These are phyloP conservation scores for Ustilago vetiveriae DNA, from an alignment of 1,284 basidiomycete species.

Conservation along the genomic window DNA sequence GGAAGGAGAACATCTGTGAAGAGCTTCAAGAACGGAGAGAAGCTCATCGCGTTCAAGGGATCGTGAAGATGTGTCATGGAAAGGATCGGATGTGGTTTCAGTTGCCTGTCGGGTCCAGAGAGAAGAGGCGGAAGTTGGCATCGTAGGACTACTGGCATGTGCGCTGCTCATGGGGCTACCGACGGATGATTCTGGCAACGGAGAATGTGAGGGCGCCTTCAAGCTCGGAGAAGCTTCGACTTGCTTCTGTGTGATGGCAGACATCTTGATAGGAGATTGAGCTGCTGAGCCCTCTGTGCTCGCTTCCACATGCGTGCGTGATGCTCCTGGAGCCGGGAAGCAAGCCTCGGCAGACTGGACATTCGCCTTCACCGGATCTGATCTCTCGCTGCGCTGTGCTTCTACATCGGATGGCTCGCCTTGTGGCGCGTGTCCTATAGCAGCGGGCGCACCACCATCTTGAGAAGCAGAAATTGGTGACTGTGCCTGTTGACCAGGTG, in stretches of 20 bases:
- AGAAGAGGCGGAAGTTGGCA: conserved; percentile 12
- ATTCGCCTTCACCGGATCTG: too few species aligned
- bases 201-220: conserved; percentile 17
- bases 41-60: conserved; percentile 36
- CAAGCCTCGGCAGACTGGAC: too few species aligned
- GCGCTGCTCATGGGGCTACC: conserved; percentile 33
- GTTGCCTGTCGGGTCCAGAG: not conserved
- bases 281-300: not conserved
- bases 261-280: not conserved
- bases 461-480: not conserved
- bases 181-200: conserved; percentile 21
- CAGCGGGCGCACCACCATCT: not conserved
- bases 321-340: too few species aligned
- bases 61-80: conserved; percentile 6
- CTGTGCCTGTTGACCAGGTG: too few species aligned
- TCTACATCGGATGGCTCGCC: too few species aligned
- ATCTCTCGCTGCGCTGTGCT: too few species aligned
- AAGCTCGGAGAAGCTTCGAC: conserved; percentile 2
- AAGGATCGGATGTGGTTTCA: conserved; percentile 6
- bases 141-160: conserved; percentile 19
- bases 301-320: not conserved
- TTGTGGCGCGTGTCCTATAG: too few species aligned
- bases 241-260: not conserved
- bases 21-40: conserved; percentile 39
- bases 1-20: conserved; percentile 27